These are phyloP conservation scores for Chlorella sorokiniana DNA, from an alignment of 139 green algal genomes.

Conservation along the genomic window DNA sequence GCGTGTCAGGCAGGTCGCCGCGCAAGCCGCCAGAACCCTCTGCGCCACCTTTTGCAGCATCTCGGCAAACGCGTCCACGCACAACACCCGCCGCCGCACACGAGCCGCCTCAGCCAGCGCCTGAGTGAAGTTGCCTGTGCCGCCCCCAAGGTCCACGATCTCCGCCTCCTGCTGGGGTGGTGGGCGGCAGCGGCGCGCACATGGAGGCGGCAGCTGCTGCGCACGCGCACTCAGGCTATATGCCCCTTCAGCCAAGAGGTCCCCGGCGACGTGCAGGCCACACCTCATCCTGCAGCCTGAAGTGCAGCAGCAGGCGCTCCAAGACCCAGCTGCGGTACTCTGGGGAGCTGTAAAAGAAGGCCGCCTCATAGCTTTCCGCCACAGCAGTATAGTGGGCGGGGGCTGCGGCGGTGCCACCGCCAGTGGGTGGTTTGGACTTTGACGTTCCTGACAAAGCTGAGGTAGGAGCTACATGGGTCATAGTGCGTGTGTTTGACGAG, in stretches of 20 bases:
- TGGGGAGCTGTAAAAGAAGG: constrained; percentile 19
- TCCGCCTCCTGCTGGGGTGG: neutral
- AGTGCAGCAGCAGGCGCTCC: constrained; percentile 22
- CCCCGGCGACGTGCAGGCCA: neutral
- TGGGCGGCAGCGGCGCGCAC: neutral
- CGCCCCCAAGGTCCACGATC: constrained; percentile 29
- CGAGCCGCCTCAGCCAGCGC: constrained; percentile 1
- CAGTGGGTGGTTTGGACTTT: no score
- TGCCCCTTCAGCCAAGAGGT: neutral
- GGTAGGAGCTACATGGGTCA: no score
- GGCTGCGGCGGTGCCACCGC: neutral
- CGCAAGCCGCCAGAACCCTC: neutral
- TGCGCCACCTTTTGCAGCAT: constrained; percentile 22
- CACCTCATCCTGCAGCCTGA: constrained; percentile 8
- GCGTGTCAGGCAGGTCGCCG: neutral
- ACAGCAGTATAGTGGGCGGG: constrained; percentile 13
- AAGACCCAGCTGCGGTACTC: constrained; percentile 31
- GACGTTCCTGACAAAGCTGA: no score
- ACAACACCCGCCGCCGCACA: constrained; percentile 19
- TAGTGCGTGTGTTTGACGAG: no score
- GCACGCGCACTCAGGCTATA: neutral
- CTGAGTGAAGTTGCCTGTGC: constrained; percentile 38
- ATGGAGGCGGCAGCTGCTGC: no score
- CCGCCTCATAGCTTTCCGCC: constrained; percentile 7
- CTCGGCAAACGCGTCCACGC: constrained; percentile 24